Evolutionary conservation across 2,329 filamentous ascomycete species (phyloP).

Genomic region (Scedosporium minutisporum): DNA sequence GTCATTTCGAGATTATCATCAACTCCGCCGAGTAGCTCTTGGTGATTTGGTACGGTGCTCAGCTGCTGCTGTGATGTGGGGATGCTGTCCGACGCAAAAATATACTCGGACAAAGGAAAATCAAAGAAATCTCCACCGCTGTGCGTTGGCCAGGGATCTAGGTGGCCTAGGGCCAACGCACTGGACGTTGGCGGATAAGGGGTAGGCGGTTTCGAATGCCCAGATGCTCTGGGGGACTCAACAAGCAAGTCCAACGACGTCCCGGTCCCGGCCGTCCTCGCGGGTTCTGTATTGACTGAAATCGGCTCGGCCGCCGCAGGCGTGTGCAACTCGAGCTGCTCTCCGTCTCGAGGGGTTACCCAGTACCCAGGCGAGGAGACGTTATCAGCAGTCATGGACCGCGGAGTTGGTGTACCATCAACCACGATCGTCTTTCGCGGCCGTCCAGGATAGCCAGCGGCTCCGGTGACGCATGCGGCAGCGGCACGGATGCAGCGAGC

Average conservation of each 20-base stretch:
- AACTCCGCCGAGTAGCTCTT: conserved; percentile 8
- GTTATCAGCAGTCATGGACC: background rate
- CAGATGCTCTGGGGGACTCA: background rate
- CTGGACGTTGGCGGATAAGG: background rate
- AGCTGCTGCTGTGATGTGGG: conserved; percentile 7
- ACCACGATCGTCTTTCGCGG: conserved; percentile 10
- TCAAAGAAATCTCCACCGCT: background rate
- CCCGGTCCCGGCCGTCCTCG: background rate
- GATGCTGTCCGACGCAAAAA: conserved; percentile 6
- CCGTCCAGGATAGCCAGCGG: conserved; percentile 12
- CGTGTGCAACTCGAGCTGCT: conserved; percentile 8
- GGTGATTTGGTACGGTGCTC: conserved; percentile 10
- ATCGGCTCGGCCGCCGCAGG: background rate
- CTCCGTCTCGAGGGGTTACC: conserved; percentile 7
- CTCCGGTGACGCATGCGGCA: conserved; percentile 12
- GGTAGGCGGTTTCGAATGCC: background rate
- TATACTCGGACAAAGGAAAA: background rate
- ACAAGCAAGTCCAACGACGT: background rate
- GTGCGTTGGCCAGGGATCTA: background rate
- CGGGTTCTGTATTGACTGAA: background rate
- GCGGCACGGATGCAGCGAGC: conserved; percentile 13
- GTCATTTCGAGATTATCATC: conserved; percentile 10
- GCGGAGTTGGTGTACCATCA: conserved; percentile 1
- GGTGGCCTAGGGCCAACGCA: background rate
- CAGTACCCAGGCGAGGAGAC: conserved; percentile 3